Evolutionary conservation across 2,329 filamentous ascomycete genomes (phyloP).

Genomic region (Ophiocordyceps unilateralis): DNA sequence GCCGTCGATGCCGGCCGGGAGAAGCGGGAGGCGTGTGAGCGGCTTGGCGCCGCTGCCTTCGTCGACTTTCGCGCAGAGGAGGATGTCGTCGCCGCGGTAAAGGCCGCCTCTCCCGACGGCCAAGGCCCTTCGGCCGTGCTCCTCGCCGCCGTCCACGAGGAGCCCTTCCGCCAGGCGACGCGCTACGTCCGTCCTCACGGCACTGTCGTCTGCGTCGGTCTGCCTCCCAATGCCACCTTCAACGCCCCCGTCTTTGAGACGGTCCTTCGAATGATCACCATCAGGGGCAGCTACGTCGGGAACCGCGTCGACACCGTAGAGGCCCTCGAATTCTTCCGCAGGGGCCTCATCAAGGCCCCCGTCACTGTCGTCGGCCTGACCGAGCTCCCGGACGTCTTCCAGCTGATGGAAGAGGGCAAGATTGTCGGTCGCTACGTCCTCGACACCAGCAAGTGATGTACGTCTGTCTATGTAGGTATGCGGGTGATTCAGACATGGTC

Average conservation of each 20-base stretch:
- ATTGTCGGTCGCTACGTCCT: constrained; percentile 68
- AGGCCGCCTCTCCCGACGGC: constrained; percentile 61
- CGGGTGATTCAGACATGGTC: not conserved
- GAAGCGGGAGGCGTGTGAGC: constrained; percentile 53
- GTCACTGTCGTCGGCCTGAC: constrained; percentile 73
- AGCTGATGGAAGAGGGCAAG: constrained; percentile 52
- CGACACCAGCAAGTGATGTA: constrained; percentile 48
- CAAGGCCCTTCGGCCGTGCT: constrained; percentile 77
- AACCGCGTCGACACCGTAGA: constrained; percentile 79
- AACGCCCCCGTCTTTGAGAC: constrained; percentile 77
- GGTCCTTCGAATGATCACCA: constrained; percentile 76
- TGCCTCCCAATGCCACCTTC: constrained; percentile 66
- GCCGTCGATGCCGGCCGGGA: constrained; percentile 73
- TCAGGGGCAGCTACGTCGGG: constrained; percentile 87
- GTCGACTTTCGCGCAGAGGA: constrained; percentile 65
- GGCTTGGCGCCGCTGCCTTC: constrained; percentile 55
- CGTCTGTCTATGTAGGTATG: not conserved
- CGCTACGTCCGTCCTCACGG: constrained; percentile 74
- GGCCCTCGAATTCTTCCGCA: constrained; percentile 75
- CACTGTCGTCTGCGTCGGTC: constrained; percentile 72
- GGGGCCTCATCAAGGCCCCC: constrained; percentile 72
- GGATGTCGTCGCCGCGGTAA: constrained; percentile 72
- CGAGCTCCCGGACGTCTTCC: constrained; percentile 65
- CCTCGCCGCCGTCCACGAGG: constrained; percentile 72
- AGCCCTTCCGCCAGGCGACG: constrained; percentile 88